Evolutionary conservation across 352 stramenopile genomes (phyloP), one percentile per base, ranked within the genome.

Genomic region (Thalassiosira ordinaria): DNA sequence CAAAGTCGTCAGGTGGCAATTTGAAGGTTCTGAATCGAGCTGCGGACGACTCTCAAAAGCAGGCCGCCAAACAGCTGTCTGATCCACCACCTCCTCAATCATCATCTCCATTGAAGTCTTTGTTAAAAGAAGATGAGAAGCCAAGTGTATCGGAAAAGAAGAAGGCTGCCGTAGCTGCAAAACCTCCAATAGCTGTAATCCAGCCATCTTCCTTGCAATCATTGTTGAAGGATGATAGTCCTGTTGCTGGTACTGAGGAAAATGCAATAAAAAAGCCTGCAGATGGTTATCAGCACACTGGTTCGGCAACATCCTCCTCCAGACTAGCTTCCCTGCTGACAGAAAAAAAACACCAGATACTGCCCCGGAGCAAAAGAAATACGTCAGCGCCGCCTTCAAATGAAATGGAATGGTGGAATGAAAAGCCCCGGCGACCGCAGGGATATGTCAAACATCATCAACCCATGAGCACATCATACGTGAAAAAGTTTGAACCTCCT

Each of bases 401-500:
- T 0, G 56, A 68, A 31, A 66, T 13, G 3, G 68, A 52, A 78
- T 78, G 68, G 68, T 78, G 68, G 68, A 78, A 70, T 46, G 68
- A 78, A 59, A 78, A 59, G 27, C 29, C 68, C 0, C 26, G 29
- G 0, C 16, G 68, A 16, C 68, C 68, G 13, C 8, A 41, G 24
- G 57, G 57, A 26, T 78, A 78, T 46, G 68, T 78, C 2, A 70
- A 62, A 33, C 68, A 78, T 41, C 70, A 35, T 24, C 68, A 78
- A 22, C 47, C 68, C 2, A 78, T 78, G 29, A 79, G 82, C 56
- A 59, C 52, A n/a, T 78, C 62, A 31, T 65, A 72, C 8, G 61
- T 73, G 14, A 88, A 86, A 61, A 82, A 74, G 55, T 80, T 70
- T 11, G 78, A 84, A 66, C 20, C 61, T 29, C 81, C 78, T n/a